Base-by-base conservation (phyloP, 768 basidiomycete species). In the Mycena rebaudengoi region DNA sequence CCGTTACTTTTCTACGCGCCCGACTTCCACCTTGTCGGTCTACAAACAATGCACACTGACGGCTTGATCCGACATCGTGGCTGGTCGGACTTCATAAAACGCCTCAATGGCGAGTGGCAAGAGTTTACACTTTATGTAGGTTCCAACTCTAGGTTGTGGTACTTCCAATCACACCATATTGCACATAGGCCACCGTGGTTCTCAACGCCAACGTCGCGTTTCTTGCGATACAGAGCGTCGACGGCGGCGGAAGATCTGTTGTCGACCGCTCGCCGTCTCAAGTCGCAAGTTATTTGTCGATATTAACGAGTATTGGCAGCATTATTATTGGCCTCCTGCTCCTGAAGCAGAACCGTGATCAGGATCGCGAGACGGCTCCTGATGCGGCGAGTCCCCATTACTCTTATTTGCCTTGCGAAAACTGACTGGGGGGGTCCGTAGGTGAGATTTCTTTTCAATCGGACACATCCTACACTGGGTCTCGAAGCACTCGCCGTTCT, bases 151-250 rank as follows among this genome's bases (percentile, higher is more conserved):
- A n/a, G n/a, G n/a, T n/a, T n/a, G n/a, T n/a, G n/a, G n/a, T n/a
- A n/a, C n/a, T n/a, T n/a, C n/a, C n/a, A n/a, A n/a, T n/a, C n/a
- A n/a, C n/a, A n/a, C n/a, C n/a, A n/a, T n/a, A n/a, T n/a, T n/a
- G n/a, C 40, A 18, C 52, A 13, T 40, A 88, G 87, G 82, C 81
- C 2, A 86, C 85, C 0, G 86, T 89, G 2, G 75, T 90, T 18
- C 69, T 89, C 21, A 84, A 83, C 33, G 85, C 84, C n/a, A 88
- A 88, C 50, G 84, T 90, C 0, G 84, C 80, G 0, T 87, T 89
- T 66, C 73, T 43, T 18, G n/a, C 18, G 7, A 43, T 43, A 8
- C 40, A 43, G 49, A 79, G 74, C 39, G 72, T 81, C 12, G 77
- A 81, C 53, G 67, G 66, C 7, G 63, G 68, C 4, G 54, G 50